Evolutionary conservation across 2,329 filamentous ascomycete species (phyloP).

Genomic region (Ophiosphaerella herpotricha): DNA sequence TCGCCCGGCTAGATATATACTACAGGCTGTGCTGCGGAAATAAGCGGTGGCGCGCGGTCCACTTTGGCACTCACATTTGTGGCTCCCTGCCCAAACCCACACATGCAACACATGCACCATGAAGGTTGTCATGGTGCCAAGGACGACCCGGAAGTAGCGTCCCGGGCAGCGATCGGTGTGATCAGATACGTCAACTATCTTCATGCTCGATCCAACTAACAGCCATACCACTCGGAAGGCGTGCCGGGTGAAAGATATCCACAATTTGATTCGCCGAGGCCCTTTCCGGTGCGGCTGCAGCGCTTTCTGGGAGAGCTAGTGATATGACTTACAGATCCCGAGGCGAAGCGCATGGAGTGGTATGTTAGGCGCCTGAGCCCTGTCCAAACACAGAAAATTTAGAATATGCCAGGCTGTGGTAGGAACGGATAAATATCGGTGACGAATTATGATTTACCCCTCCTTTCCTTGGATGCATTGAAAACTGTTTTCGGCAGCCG

Average conservation of each 20-base stretch:
- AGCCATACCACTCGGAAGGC: not conserved
- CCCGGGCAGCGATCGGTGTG: slow-evolving; percentile 22
- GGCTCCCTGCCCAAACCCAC: slow-evolving; percentile 16
- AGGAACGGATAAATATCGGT: no score
- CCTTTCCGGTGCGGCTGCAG: slow-evolving; percentile 7
- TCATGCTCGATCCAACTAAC: slow-evolving; percentile 4
- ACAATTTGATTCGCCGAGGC: no score
- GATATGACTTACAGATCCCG: slow-evolving; percentile 1
- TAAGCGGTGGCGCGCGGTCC: slow-evolving; percentile 11
- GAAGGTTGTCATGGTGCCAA: slow-evolving; percentile 22
- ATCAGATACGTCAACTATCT: slow-evolving; percentile 8
- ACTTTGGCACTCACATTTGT: slow-evolving; percentile 9
- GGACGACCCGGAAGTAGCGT: slow-evolving; percentile 14
- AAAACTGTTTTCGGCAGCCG: no score
- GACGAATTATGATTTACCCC: no score
- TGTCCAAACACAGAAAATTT: no score
- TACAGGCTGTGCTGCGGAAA: slow-evolving; percentile 5
- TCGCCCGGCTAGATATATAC: slow-evolving; percentile 12
- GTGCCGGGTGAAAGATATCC: no score
- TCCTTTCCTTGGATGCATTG: no score
- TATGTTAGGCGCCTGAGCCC: no score
- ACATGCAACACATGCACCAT: not conserved
- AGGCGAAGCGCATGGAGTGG: no score
- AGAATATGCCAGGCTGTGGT: no score
- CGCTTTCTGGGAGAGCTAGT: slow-evolving; percentile 4